phyloP scores from a whole-genome alignment of 768 basidiomycete genomes.

The Lactifluus echinatus region DNA sequence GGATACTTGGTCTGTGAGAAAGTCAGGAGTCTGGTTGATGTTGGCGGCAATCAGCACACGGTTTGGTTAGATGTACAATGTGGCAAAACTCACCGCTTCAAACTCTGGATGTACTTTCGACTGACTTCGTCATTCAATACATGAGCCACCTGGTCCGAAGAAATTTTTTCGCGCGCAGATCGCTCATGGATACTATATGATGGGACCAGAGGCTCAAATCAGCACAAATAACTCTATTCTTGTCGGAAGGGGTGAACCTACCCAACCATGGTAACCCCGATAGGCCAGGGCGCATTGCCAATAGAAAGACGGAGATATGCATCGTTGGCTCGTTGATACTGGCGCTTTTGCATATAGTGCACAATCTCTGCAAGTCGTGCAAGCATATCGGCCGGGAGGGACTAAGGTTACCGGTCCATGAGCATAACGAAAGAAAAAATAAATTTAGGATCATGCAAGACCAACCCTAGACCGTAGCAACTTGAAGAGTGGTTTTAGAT shows the following conservation, averaged over 20 bases:
- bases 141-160: constrained; percentile 93
- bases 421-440: neutral
- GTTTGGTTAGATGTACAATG: neutral
- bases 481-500: constrained; percentile 95
- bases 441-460: constrained; percentile 16
- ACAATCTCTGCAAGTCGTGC: constrained; percentile 87
- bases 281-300: constrained; percentile 99
- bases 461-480: constrained; percentile 76
- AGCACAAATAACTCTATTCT: neutral
- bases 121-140: constrained; percentile 98
- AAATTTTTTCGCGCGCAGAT: constrained; percentile 96
- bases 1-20: constrained; percentile 96
- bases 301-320: constrained; percentile 95
- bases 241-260: constrained; percentile 31
- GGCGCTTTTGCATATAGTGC: constrained; percentile 90
- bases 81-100: constrained; percentile 66
- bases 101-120: constrained; percentile 95
- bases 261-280: constrained; percentile 99
- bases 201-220: neutral
- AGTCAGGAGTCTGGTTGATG: constrained; percentile 63
- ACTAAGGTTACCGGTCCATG: constrained; percentile 32
- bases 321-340: constrained; percentile 95
- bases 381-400: constrained; percentile 77
- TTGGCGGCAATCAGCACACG: constrained; percentile 9
- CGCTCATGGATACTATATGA: constrained; percentile 84